Evolutionary conservation across 306 rosid species (phyloP), one percentile per base, ranked within the genome.

Genomic region (Dryas drummondii): DNA sequence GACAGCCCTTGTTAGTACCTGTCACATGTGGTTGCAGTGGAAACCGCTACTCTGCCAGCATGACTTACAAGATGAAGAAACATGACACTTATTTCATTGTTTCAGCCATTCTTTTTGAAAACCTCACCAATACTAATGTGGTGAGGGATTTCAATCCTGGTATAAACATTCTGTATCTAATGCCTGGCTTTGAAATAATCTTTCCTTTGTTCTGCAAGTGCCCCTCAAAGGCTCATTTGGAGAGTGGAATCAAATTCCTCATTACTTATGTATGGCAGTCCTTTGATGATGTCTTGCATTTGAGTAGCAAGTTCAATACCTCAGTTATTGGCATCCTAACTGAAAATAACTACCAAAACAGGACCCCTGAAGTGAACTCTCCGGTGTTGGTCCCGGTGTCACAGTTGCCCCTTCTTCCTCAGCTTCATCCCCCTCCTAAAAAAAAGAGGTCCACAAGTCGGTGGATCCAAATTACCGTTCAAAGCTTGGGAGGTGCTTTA

Each of bases 181-280:
- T 22, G 22, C 4, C 8, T 7, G 88, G 86, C 13, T n/a, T 59
- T 66, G 40, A 85, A 73, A 74, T 90, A 12, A 69, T 78, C 5
- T 70, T 88, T 62, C 93, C 92, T 61, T 82, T 88, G 81, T 81
- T 79, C 83, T 88, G 97, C 78, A 83, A 69, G 61, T 92, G 93
- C 80, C 89, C 93, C 52, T 87, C 93, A 4, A 79, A 84, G 65
- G 72, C 66, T 4, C 83, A 79, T 9, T 10, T 63, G 12, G 68
- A 73, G 40, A 76, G 81, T 48, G 82, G 87, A 46, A 82, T 84
- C 12, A 72, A 80, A 32, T 22, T 73, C 75, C 78, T 90, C 42
- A 80, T 85, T 48, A 85, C 92, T 8, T 84, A 87, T 57, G 83
- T 90, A 19, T 92, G 97, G 97, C 85, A 84, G 75, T 79, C 82